phyloP scores from a whole-genome alignment of 2,329 filamentous ascomycete species.

The Clonostachys rhizophaga region DNA sequence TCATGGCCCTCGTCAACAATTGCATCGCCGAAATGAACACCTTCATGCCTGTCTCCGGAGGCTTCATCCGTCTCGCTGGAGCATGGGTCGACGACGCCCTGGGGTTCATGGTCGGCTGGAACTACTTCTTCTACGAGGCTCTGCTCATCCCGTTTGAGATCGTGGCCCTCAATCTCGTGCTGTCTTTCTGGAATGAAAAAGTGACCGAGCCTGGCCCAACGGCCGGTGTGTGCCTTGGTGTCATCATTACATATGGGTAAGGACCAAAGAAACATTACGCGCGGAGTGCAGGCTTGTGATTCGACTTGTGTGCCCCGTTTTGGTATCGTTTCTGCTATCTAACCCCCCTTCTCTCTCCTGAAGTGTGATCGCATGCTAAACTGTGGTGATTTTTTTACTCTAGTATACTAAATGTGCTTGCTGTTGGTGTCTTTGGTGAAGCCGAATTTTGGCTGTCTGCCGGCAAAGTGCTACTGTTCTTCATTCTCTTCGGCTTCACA shows the following conservation, averaged over 20 bases:
- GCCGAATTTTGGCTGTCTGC: conserved; percentile 39
- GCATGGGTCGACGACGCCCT: conserved; percentile 53
- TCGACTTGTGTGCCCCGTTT: conserved; percentile 3
- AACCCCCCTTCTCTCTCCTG: neutral
- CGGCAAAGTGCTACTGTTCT: conserved; percentile 51
- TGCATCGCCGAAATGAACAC: conserved; percentile 55
- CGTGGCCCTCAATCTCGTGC: conserved; percentile 30
- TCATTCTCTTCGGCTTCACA: conserved; percentile 54
- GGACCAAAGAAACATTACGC: neutral
- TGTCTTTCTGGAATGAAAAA: conserved; percentile 26
- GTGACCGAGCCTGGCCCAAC: conserved; percentile 11
- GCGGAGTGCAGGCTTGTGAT: too few species aligned
- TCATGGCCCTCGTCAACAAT: conserved; percentile 56
- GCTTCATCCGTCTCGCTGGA: conserved; percentile 54
- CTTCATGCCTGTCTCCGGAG: conserved; percentile 52
- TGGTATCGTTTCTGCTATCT: neutral
- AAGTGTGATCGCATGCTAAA: conserved; percentile 12
- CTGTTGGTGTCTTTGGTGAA: conserved; percentile 35
- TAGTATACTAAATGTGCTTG: conserved; percentile 29
- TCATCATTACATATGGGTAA: conserved; percentile 3
- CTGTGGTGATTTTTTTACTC: conserved; percentile 10
- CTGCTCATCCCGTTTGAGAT: conserved; percentile 47
- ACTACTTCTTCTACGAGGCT: conserved; percentile 45
- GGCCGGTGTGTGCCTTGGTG: neutral
- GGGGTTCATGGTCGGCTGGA: conserved; percentile 47